These are phyloP conservation scores for Plectosphaerella plurivora DNA, from an alignment of 2,329 filamentous ascomycete genomes.

Conservation along the genomic window DNA sequence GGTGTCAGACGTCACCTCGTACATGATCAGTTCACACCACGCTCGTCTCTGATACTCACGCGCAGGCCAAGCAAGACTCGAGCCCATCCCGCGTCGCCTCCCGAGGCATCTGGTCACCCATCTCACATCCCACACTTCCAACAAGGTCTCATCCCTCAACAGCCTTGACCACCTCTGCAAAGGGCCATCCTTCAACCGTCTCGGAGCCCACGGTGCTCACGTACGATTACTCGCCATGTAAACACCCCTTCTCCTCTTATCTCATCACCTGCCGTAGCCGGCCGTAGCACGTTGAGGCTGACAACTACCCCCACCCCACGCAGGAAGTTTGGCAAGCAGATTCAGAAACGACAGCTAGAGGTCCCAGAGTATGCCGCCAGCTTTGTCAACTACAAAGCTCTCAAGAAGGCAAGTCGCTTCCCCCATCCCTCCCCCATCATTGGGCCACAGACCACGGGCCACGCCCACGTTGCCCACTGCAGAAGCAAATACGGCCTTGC, in stretches of 20 bases:
- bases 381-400: constrained; percentile 98
- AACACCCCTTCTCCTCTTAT: background rate
- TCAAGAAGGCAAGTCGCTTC: constrained; percentile 76
- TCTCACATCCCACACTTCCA: constrained; percentile 4
- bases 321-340: constrained; percentile 99
- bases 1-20: constrained; percentile 8
- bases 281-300: constrained; percentile 13
- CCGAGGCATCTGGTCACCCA: background rate
- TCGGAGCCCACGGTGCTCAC: constrained; percentile 4
- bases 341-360: constrained; percentile 97
- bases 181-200: background rate
- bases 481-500: background rate
- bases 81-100: background rate
- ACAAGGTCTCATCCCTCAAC: background rate
- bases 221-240: constrained; percentile 8
- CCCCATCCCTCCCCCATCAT: constrained; percentile 6
- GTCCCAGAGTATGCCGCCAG: constrained; percentile 98
- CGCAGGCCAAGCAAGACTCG: background rate
- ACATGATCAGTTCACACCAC: constrained; percentile 5
- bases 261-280: background rate
- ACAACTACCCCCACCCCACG: background rate
- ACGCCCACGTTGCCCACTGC: background rate
- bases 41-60: constrained; percentile 5
- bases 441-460: background rate
- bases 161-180: background rate